Conservation (phyloP, 768 basidiomycete species). For the Lactarius hengduanensis region DNA sequence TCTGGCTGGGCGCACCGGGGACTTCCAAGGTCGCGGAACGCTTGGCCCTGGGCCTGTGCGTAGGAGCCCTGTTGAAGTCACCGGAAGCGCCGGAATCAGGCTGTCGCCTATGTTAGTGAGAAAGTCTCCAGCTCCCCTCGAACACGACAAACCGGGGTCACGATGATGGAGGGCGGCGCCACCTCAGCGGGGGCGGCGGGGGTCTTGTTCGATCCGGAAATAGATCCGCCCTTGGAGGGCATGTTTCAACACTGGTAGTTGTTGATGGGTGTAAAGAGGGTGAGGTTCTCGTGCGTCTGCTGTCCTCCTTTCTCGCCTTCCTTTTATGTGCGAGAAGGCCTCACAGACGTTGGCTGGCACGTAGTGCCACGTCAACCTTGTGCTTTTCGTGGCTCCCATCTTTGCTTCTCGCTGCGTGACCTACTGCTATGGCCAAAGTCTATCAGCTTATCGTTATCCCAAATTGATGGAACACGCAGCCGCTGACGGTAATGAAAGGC, state of each 20-base stretch:
- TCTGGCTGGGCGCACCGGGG: not conserved
- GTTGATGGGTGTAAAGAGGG: not conserved
- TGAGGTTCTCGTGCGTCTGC: slow-evolving; percentile 1
- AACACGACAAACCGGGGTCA: slow-evolving; percentile 10
- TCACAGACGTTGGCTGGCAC: not conserved
- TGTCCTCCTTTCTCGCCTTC: not conserved
- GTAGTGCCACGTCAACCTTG: not conserved
- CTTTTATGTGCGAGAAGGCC: slow-evolving; percentile 13
- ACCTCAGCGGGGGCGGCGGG: not conserved
- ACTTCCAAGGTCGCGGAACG: not conserved
- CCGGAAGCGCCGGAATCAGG: too few species aligned
- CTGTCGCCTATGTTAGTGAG: slow-evolving; percentile 6
- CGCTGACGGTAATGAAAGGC: slow-evolving; percentile 2
- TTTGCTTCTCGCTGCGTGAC: not conserved
- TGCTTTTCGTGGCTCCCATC: not conserved
- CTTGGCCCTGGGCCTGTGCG: not conserved
- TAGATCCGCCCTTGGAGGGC: slow-evolving; percentile 9
- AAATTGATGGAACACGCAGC: slow-evolving; percentile 1
- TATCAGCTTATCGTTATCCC: slow-evolving; percentile 4
- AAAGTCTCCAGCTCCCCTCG: too few species aligned
- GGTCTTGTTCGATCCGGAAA: not conserved
- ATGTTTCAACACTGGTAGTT: slow-evolving; percentile 6
- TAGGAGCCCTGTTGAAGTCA: not conserved
- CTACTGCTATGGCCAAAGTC: slow-evolving; percentile 6
- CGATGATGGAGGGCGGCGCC: not conserved